A percentile compares a stretch with the other conserved stretches of the same genome.
Evolutionary conservation across 2,329 filamentous ascomycete species (phyloP).

Genomic region (Mollisiaceae sp.): DNA sequence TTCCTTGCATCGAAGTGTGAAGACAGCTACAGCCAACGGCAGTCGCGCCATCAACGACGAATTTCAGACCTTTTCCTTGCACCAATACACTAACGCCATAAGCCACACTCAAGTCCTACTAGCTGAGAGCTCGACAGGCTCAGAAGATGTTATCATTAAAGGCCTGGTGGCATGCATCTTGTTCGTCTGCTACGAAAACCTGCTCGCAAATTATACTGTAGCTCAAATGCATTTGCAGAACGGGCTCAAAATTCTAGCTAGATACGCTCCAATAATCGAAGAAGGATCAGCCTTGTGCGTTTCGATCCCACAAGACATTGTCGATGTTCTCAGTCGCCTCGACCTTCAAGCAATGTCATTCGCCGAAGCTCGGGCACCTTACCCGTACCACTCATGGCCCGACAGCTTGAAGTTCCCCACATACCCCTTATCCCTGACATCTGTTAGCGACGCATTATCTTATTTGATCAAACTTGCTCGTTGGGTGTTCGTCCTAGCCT

Average conservation of each 20-base stretch:
- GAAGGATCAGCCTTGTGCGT: background rate
- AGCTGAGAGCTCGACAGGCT: conserved; percentile 13
- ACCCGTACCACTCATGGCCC: conserved; percentile 14
- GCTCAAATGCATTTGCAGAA: conserved; percentile 28
- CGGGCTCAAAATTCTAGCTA: conserved; percentile 26
- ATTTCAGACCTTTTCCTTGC: conserved; percentile 12
- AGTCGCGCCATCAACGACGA: background rate
- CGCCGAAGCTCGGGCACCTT: conserved; percentile 17
- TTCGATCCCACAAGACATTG: conserved; percentile 22
- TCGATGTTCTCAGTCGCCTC: conserved; percentile 23
- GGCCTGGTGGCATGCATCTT: conserved; percentile 31
- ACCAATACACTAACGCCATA: conserved; percentile 28
- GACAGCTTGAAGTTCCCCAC: background rate
- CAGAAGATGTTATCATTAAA: conserved; percentile 19
- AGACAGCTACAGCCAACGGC: background rate
- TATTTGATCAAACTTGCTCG: background rate
- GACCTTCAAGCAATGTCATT: conserved; percentile 29
- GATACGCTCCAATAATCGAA: background rate
- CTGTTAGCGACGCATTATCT: background rate
- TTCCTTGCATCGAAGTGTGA: conserved; percentile 23
- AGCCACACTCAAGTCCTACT: conserved; percentile 24
- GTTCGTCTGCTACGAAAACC: conserved; percentile 31
- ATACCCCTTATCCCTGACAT: background rate
- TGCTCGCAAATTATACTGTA: conserved; percentile 20
- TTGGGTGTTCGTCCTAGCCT: background rate